phyloP scores from a whole-genome alignment of 768 basidiomycete genomes.

The Tricholoma bakamatsutake region DNA sequence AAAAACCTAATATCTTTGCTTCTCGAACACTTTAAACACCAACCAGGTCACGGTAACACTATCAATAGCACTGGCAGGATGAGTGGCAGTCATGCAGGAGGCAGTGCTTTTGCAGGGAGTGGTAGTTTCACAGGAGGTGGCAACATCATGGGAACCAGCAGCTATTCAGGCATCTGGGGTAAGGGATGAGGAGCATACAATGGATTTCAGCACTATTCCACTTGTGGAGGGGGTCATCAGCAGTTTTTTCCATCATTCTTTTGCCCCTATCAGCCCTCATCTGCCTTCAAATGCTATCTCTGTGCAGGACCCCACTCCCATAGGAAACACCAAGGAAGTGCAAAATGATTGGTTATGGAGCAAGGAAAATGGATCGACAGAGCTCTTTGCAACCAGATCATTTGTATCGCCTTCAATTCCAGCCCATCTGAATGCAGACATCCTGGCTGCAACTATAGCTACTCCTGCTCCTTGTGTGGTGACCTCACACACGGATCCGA shows the following conservation, averaged over 20 bases:
- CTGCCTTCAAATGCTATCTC: background rate
- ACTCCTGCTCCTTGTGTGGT: too few relatives aligned
- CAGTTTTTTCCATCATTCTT: background rate
- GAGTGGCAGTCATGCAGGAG: background rate
- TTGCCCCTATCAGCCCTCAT: background rate
- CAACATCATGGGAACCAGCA: background rate
- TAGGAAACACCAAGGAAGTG: background rate
- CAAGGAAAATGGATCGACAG: background rate
- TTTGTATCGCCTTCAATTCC: too few relatives aligned
- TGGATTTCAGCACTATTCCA: background rate
- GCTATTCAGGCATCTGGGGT: background rate
- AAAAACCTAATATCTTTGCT: background rate
- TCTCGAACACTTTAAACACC: background rate
- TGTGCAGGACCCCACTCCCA: background rate
- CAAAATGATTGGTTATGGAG: background rate
- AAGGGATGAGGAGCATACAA: background rate
- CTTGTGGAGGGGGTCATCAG: background rate
- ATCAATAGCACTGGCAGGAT: background rate
- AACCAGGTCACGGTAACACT: background rate
- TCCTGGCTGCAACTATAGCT: background rate
- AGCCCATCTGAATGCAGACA: background rate
- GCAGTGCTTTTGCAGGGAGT: background rate
- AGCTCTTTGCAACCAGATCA: background rate
- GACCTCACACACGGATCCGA: too few relatives aligned
- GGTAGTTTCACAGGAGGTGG: background rate